Evolutionary conservation across 108 stramenopile species (phyloP).

Genomic region (Chaetoceros muelleri): DNA sequence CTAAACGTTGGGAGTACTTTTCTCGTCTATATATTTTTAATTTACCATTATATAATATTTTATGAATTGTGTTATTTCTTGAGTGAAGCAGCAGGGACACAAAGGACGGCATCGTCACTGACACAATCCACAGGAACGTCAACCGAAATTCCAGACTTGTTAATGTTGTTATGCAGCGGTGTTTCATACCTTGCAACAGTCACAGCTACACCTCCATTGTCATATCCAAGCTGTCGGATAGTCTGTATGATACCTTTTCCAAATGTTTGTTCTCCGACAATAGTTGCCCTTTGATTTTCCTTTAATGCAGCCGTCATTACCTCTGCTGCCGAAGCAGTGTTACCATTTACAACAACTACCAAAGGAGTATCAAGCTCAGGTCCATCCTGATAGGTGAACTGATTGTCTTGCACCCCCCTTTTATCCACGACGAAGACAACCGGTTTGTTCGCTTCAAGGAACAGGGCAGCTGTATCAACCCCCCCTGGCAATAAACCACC

Average conservation of each 20-base stretch:
- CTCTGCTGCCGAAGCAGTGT: slow-evolving; percentile 84
- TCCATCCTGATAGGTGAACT: slow-evolving; percentile 54
- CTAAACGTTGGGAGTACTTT: too few relatives aligned
- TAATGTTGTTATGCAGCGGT: slow-evolving; percentile 76
- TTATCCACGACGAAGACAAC: slow-evolving; percentile 73
- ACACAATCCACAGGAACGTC: slow-evolving; percentile 63
- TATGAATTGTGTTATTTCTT: neutral
- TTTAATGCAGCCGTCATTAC: slow-evolving; percentile 82
- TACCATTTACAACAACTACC: slow-evolving; percentile 66
- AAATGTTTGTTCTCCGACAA: slow-evolving; percentile 75
- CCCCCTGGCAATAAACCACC: slow-evolving; percentile 92
- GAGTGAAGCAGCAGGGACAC: slow-evolving; percentile 28
- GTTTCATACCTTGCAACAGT: slow-evolving; percentile 86
- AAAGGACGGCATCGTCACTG: slow-evolving; percentile 61
- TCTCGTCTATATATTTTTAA: neutral
- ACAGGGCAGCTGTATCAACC: slow-evolving; percentile 87
- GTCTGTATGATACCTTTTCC: slow-evolving; percentile 92
- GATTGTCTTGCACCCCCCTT: slow-evolving; percentile 35
- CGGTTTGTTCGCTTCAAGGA: slow-evolving; percentile 58
- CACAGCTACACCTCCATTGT: slow-evolving; percentile 81
- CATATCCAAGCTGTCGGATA: slow-evolving; percentile 35
- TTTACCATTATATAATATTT: neutral
- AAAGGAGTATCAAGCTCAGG: slow-evolving; percentile 54
- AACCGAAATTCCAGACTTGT: slow-evolving; percentile 68
- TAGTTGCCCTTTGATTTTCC: slow-evolving; percentile 66